Evolutionary conservation across 352 stramenopile genomes (phyloP), one percentile per base, ranked within the genome.

Genomic region (Phytophthora nicotianae): DNA sequence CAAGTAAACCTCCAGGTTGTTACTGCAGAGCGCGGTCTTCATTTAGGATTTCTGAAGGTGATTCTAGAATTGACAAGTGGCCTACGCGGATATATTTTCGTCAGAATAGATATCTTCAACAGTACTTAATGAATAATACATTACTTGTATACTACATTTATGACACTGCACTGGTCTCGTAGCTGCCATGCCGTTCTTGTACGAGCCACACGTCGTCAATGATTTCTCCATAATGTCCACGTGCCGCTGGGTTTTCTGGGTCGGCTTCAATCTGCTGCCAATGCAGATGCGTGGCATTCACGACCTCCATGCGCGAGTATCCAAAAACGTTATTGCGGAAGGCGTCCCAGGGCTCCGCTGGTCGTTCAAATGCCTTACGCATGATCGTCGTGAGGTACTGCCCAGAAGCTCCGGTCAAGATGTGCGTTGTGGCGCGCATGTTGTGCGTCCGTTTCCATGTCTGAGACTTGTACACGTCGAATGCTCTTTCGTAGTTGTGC

Each of bases 401-500:
- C 0, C 89, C 88, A 13, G 88, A 90, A 2, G 86, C 88, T n/a
- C 89, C 88, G 0, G 84, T 96, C 45, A 95, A 74, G 23, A 97
- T 93, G 72, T 97, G 88, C 16, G 87, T 96, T 10, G 89, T 95
- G 24, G 83, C 86, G 14, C 65, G 65, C 81, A 94, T 93, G 72
- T 96, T 90, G 54, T 43, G 75, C 23, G 86, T 94, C 19, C 72
- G 73, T 29, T 73, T 63, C 70, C 70, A 77, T 4, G 84, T 94
- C 40, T 70, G 33, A 1, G 64, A 78, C 17, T 75, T 71, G 68
- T 93, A 94, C 8, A 96, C 72, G 47, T 95, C 88, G 41, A 82
- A 96, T 13, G 83, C 85, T 38, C 89, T 80, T 58, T 96, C 89
- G 69, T 95, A 96, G 75, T 97, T 96, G 77, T 97, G 89, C 62